Base-by-base conservation (phyloP, 257 asterid species). In the Voacanga thouarsii region DNA sequence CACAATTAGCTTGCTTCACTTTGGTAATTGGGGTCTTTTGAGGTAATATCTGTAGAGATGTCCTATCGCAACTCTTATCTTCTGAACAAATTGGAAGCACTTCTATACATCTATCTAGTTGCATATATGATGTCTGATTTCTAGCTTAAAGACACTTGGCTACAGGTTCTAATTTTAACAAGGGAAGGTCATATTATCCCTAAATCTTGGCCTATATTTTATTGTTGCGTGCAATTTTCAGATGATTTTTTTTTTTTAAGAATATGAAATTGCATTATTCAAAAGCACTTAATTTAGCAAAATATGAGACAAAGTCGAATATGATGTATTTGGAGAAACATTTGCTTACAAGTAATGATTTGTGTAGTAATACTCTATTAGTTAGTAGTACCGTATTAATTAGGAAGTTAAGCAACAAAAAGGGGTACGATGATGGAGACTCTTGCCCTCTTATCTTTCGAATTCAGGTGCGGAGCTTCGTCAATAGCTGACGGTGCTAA, bases 321-420 rank as follows among this genome's bases (percentile, higher is more conserved):
- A 4, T 19, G 30, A 19, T 7, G 19, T 50, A 28, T 10, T 51
- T 10, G 18, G 16, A 33, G 53, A 74, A 19, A 43, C 2, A 33
- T 53, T 33, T 73, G 21, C 77, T 53, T 73, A 51, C 33, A 73
- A 73, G 77, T n/a, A 72, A 72, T 72, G 26, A 45, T 57, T 72
- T 72, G 30, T 72, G 10, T 23, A 30, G 21, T 1, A 30, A 19
- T 26, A 71, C 10, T 24, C 12, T 6, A 47, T 0, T 12, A 18
- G 6, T 71, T 15, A 21, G 43, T 44, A 71, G 37, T 33, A 33
- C 37, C 37, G 37, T 7, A 50, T 0, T 26, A 23, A 26, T 72
- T 18, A 23, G 47, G 65, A 51, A 72, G 47, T 65, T 65, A 5
- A 51, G 5, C 44, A 16, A 72, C 16, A n/a, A 33, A 14, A 9